Conservation (phyloP, 2,329 filamentous ascomycete genomes). For the Daldinia sp. region DNA sequence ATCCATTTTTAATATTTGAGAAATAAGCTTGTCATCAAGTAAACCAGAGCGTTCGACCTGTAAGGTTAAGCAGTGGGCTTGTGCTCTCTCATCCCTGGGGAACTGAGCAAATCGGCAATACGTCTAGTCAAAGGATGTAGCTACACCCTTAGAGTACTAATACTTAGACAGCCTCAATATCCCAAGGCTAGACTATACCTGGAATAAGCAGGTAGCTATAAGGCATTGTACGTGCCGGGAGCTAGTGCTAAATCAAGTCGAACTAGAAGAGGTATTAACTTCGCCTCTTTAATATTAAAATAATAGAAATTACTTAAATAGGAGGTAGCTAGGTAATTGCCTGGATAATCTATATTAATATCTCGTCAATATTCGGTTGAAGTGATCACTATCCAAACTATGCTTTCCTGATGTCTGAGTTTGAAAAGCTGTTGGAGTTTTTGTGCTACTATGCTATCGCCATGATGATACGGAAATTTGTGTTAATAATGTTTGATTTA, state of each 20-base stretch:
- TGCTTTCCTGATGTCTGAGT: too few relatives aligned
- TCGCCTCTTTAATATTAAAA: not conserved
- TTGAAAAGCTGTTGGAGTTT: too few relatives aligned
- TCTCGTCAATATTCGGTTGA: too few relatives aligned
- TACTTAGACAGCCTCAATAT: not conserved
- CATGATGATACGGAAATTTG: too few relatives aligned
- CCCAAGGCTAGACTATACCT: not conserved
- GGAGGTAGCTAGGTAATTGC: too few relatives aligned
- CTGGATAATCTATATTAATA: too few relatives aligned
- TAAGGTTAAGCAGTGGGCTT: not conserved
- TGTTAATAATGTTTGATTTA: too few relatives aligned
- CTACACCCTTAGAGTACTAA: not conserved
- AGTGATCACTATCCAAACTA: too few relatives aligned
- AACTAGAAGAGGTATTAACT: not conserved
- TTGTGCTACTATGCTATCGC: too few relatives aligned
- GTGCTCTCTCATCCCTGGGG: not conserved
- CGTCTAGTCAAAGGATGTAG: not conserved
- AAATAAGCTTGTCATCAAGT: not conserved
- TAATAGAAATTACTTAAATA: too few relatives aligned
- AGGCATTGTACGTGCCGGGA: not conserved
- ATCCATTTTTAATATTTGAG: not conserved
- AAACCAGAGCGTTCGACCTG: not conserved
- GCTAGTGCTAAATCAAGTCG: not conserved
- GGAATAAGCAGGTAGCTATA: not conserved
- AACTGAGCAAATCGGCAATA: not conserved